Conservation (phyloP, 176 grass and related monocot genomes). For the Oryza meridionalis region DNA sequence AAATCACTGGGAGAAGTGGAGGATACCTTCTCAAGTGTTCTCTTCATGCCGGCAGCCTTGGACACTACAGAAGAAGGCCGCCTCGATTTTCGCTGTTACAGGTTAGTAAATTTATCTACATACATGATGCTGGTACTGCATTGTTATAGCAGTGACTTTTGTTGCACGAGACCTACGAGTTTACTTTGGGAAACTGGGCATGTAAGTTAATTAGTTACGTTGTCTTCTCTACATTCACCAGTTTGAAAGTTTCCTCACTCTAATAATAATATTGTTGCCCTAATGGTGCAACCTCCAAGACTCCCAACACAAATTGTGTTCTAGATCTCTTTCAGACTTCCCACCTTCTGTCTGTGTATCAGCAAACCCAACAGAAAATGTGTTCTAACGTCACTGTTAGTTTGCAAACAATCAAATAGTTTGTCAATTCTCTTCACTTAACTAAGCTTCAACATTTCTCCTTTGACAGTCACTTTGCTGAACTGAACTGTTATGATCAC, state of each 20-base stretch:
- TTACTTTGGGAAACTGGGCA: not conserved
- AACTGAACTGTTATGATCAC: not conserved
- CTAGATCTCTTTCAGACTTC: not conserved
- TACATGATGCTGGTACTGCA: not conserved
- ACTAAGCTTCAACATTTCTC: too few relatives aligned
- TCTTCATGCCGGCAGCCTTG: not conserved
- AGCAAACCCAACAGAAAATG: not conserved
- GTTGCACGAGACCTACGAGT: not conserved
- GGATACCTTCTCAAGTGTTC: not conserved
- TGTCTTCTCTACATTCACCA: not conserved
- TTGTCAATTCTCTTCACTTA: too few relatives aligned
- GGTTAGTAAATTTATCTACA: slow-evolving; percentile 8
- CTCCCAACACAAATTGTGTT: not conserved
- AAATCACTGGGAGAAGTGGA: not conserved
- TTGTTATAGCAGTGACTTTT: not conserved
- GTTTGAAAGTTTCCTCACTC: not conserved
- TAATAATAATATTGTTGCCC: not conserved
- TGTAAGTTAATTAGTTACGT: not conserved
- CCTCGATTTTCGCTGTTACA: not conserved
- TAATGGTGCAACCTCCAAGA: not conserved
- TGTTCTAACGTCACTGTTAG: not conserved
- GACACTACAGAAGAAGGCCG: not conserved
- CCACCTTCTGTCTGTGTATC: not conserved
- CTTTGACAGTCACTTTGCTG: not conserved
- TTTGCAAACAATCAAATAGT: not conserved